Percentiles rank a stretch among this genome's conserved stretches.
Conservation (phyloP, 2,329 filamentous ascomycete species). For the Mycosphaerella arachidis region DNA sequence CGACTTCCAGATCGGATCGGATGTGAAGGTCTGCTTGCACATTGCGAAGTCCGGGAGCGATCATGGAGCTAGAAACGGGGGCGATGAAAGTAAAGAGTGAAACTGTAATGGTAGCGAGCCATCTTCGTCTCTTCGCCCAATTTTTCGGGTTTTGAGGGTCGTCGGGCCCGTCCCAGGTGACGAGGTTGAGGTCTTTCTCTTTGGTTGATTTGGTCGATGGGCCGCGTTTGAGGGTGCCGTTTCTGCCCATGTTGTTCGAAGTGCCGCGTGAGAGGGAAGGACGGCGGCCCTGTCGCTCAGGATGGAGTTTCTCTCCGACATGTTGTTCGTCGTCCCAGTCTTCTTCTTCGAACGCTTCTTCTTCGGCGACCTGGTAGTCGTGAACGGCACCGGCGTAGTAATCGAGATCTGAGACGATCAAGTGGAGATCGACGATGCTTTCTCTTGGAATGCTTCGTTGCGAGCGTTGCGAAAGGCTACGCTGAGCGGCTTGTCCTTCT, state of each 20-base stretch:
- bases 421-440: constrained; percentile 32
- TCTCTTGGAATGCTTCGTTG: constrained; percentile 27
- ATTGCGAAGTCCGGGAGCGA: constrained; percentile 33
- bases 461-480: constrained; percentile 20
- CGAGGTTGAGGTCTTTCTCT: constrained; percentile 34
- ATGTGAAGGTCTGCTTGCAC: constrained; percentile 28
- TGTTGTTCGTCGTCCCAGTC: constrained; percentile 27
- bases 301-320: constrained; percentile 20
- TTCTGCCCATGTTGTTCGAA: constrained; percentile 22
- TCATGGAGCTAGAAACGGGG: constrained; percentile 37
- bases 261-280: constrained; percentile 29
- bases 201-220: constrained; percentile 28
- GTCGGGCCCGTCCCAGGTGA: constrained; percentile 44
- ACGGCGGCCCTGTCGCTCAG: constrained; percentile 26
- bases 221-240: constrained; percentile 26
- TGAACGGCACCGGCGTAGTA: constrained; percentile 36
- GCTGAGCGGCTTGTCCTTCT: constrained; percentile 24
- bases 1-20: constrained; percentile 15
- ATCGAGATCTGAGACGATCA: constrained; percentile 34
- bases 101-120: constrained; percentile 43
- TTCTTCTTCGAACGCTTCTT: constrained; percentile 26
- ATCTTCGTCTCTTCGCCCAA: constrained; percentile 42
- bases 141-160: constrained; percentile 47
- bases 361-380: constrained; percentile 33
- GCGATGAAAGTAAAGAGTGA: constrained; percentile 39